Percentiles rank a stretch among this genome's conserved stretches.
Evolutionary conservation across 768 basidiomycete genomes (phyloP).

Genomic region (Suillus clintonianus): DNA sequence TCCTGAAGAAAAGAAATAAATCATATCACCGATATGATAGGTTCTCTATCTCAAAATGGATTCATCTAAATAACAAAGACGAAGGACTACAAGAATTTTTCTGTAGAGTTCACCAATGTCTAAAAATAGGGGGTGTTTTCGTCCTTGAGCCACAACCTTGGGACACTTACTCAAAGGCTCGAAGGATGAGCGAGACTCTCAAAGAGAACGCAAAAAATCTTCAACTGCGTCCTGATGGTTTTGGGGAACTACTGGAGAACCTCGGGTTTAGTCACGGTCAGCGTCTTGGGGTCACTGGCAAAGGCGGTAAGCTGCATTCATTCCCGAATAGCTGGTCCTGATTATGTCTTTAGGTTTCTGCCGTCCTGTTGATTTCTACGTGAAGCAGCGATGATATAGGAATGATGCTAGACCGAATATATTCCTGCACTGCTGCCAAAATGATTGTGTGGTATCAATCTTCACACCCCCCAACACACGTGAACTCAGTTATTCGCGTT

Average conservation of each 20-base stretch:
- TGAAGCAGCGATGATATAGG: background rate
- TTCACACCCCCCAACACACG: background rate
- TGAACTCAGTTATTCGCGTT: background rate
- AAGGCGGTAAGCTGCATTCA: slow-evolving; percentile 54
- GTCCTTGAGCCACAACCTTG: slow-evolving; percentile 85
- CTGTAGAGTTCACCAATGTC: slow-evolving; percentile 51
- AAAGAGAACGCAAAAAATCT: slow-evolving; percentile 61
- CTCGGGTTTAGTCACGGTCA: slow-evolving; percentile 62
- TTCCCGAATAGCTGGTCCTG: background rate
- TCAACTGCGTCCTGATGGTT: slow-evolving; percentile 63
- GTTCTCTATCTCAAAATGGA: slow-evolving; percentile 90
- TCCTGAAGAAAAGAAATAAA: background rate
- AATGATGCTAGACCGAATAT: background rate
- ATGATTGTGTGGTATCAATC: background rate
- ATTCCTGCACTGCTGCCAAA: background rate
- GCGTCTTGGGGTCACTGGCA: slow-evolving; percentile 56
- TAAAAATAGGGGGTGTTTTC: slow-evolving; percentile 67
- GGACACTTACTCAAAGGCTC: slow-evolving; percentile 81
- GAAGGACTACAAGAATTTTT: slow-evolving; percentile 72
- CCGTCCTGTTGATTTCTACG: background rate
- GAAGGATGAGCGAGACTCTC: slow-evolving; percentile 63
- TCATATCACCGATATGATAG: slow-evolving; percentile 36
- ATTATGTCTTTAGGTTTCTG: background rate
- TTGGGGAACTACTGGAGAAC: slow-evolving; percentile 50
- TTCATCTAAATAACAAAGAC: slow-evolving; percentile 83